A percentile compares a stretch with the other conserved stretches of the same genome.
These are phyloP conservation scores for Epichloe aotearoae DNA, from an alignment of 2,329 filamentous ascomycete genomes.

Conservation along the genomic window DNA sequence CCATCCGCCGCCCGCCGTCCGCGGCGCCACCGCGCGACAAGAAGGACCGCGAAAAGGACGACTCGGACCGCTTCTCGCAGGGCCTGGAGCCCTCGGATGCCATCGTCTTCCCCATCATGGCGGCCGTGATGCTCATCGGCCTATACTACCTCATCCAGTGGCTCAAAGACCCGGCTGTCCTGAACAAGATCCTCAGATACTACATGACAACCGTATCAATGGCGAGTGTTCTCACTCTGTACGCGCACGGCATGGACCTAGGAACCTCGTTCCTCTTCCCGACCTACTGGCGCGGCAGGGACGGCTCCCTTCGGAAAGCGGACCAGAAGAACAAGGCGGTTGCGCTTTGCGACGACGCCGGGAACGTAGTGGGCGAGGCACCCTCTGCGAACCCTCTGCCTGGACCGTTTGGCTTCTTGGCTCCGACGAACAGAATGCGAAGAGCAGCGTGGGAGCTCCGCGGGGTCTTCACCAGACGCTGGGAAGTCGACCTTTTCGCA, in stretches of 20 bases:
- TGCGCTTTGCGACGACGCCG: constrained; percentile 21
- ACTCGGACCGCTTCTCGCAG: constrained; percentile 29
- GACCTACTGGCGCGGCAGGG: constrained; percentile 42
- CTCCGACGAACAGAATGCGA: constrained; percentile 9
- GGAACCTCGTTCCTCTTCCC: constrained; percentile 60
- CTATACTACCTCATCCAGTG: constrained; percentile 86
- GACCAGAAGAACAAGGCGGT: constrained; percentile 28
- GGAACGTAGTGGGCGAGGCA: constrained; percentile 15
- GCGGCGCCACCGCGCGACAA: constrained; percentile 47
- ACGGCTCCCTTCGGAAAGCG: constrained; percentile 31
- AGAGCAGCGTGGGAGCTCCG: constrained; percentile 35
- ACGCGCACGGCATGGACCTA: constrained; percentile 59
- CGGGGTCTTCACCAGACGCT: constrained; percentile 35
- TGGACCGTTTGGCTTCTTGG: constrained; percentile 21
- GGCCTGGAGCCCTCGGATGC: constrained; percentile 59
- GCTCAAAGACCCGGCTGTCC: constrained; percentile 64
- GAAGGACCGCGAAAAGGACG: constrained; percentile 30
- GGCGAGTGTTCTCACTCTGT: constrained; percentile 59
- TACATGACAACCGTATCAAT: constrained; percentile 75
- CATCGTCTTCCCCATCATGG: constrained; percentile 70
- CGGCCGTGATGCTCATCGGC: constrained; percentile 55
- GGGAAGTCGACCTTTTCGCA: constrained; percentile 35
- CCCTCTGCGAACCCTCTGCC: constrained; percentile 18
- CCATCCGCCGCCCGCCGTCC: constrained; percentile 69
- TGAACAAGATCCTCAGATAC: constrained; percentile 71